phyloP scores from a whole-genome alignment of 2,329 filamentous ascomycete species.

The Aotearoamyces nothofagi region DNA sequence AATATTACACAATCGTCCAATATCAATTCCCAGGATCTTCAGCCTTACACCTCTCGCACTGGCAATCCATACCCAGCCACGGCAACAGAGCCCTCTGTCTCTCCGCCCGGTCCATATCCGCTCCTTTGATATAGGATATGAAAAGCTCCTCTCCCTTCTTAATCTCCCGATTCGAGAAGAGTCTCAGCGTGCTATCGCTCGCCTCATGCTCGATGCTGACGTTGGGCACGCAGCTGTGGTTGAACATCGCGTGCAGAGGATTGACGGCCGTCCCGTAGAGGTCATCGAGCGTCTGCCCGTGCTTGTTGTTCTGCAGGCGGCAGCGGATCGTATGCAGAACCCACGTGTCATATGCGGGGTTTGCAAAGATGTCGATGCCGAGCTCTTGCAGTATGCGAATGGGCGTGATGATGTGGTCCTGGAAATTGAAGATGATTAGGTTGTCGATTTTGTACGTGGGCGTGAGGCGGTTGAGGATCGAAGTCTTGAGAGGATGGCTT shows the following conservation, averaged over 20 bases:
- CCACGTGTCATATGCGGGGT: constrained; percentile 16
- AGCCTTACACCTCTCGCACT: too few relatives aligned
- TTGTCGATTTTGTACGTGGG: constrained; percentile 13
- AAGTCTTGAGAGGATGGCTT: constrained; percentile 14
- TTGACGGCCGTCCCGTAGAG: constrained; percentile 17
- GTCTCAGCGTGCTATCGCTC: constrained; percentile 12
- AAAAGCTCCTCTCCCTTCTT: constrained; percentile 12
- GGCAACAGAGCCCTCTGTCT: constrained; percentile 5
- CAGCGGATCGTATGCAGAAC: constrained; percentile 19
- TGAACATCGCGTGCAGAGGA: constrained; percentile 18
- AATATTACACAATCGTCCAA: too few relatives aligned
- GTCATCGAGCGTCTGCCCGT: constrained; percentile 11
- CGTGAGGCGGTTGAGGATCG: constrained; percentile 16
- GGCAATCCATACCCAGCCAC: constrained; percentile 6
- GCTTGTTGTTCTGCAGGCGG: constrained; percentile 20
- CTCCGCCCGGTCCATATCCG: constrained; percentile 3
- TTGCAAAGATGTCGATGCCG: constrained; percentile 15
- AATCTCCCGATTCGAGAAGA: constrained; percentile 12
- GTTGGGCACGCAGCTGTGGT: constrained; percentile 20
- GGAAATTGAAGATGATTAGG: constrained; percentile 17
- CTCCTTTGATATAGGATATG: constrained; percentile 13
- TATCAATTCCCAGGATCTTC: too few relatives aligned
- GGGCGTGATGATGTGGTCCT: constrained; percentile 14
- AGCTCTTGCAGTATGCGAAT: constrained; percentile 17
- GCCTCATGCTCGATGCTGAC: constrained; percentile 14